Base-by-base conservation (phyloP, 179 eudicot species). In the Patellifolia procumbens region DNA sequence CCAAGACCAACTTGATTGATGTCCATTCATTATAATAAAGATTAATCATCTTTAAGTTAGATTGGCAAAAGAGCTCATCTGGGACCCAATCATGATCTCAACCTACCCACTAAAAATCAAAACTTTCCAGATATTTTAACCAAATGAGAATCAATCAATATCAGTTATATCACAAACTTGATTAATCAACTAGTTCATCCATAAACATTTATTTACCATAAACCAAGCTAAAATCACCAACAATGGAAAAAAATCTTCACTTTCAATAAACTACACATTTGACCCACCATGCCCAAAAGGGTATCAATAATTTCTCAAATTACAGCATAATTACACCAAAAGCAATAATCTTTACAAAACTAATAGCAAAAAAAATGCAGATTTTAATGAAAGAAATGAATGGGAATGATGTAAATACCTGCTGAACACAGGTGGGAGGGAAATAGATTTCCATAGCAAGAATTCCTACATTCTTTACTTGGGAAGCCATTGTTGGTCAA, bases 391-490 rank as follows among this genome's bases (percentile, higher is more conserved):
- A 8, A 3, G 26, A 53, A 6, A 6, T 5, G 26, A 6, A 59
- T 7, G 24, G 22, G 0, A 28, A 64, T 35, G 65, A 67, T 72
- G 5, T 13, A 26, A 69, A 28, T 61, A 93, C 98, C 98, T 93
- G 98, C 68, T 89, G 87, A 81, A 93, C 83, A 79, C 92, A 91
- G 68, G 94, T 84, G 59, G 97, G 98, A 77, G 98, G 98, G 74
- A 91, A 90, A 86, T 93, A 93, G 86, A 93, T 91, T 82, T 91
- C 98, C 86, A 93, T 89, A 74, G 98, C 98, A 72, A 93, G 91
- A 78, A 93, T 93, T 76, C 98, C 98, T 5, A 91, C 98, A 83
- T 93, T 88, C 51, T 91, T 87, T 0, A 65, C 66, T n/a, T 24
- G 24, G 29, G 79, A 65, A 29, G 79, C 73, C 79, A 74, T 74